Evolutionary conservation across 805 yeast genomes (phyloP).

Genomic region (Candida lessepsii): DNA sequence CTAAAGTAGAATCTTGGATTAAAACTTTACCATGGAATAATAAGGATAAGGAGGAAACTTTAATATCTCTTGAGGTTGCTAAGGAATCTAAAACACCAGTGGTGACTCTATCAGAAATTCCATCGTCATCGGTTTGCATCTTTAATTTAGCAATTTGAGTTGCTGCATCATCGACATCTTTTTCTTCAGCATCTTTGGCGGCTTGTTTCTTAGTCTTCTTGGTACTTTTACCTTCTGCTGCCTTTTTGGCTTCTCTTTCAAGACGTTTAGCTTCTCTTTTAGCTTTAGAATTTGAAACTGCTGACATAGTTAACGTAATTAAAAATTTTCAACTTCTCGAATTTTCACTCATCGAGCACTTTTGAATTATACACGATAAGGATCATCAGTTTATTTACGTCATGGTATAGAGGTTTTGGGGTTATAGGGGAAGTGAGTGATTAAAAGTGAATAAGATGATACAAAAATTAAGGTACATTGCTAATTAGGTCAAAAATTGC

Average conservation of each 20-base stretch:
- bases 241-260: slow-evolving; percentile 47
- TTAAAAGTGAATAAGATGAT: too few relatives aligned
- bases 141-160: slow-evolving; percentile 82
- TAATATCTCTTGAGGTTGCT: slow-evolving; percentile 89
- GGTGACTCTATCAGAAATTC: slow-evolving; percentile 93
- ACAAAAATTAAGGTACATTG: too few relatives aligned
- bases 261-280: slow-evolving; percentile 97
- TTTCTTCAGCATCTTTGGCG: slow-evolving; percentile 48
- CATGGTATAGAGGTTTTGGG: too few relatives aligned
- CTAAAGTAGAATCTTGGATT: slow-evolving; percentile 87
- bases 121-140: slow-evolving; percentile 90
- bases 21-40: slow-evolving; percentile 97
- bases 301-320: slow-evolving; percentile 10
- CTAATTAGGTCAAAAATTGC: too few relatives aligned
- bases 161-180: slow-evolving; percentile 60
- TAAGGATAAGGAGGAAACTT: slow-evolving; percentile 83
- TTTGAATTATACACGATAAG: slow-evolving; percentile 4
- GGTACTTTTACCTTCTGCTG: slow-evolving; percentile 67
- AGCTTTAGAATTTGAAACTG: slow-evolving; percentile 88
- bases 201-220: slow-evolving; percentile 63
- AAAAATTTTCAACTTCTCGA: slow-evolving; percentile 9
- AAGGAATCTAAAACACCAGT: slow-evolving; percentile 95
- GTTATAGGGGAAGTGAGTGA: too few relatives aligned
- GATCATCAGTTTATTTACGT: too few relatives aligned
- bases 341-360: slow-evolving; percentile 4